Conservation (phyloP, 2,329 filamentous ascomycete species). For the Coniochaeta sp. region DNA sequence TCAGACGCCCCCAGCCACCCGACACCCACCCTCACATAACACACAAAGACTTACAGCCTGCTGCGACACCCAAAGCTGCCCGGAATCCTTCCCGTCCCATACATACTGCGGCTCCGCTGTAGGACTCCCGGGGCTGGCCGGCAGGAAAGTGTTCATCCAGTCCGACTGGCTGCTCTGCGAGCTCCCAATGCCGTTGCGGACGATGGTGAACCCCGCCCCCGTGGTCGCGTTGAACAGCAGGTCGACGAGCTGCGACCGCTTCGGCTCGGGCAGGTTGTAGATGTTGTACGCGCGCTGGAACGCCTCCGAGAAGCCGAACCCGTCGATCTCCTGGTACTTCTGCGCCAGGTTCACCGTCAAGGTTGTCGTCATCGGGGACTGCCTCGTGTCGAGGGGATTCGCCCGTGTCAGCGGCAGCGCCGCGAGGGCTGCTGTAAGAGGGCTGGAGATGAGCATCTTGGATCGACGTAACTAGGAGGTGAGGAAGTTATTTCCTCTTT, state of each 20-base stretch:
- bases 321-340: slow-evolving; percentile 30
- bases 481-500: not conserved
- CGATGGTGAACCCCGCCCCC: slow-evolving; percentile 26
- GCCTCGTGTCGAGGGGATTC: not conserved
- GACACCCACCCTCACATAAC: not conserved
- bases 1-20: not conserved
- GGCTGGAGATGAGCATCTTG: not conserved
- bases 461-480: not conserved
- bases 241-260: slow-evolving; percentile 25
- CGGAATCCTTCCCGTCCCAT: slow-evolving; percentile 25
- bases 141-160: slow-evolving; percentile 25
- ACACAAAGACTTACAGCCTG: slow-evolving; percentile 19
- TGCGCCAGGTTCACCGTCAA: slow-evolving; percentile 12
- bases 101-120: slow-evolving; percentile 18
- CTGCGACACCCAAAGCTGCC: slow-evolving; percentile 34
- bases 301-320: slow-evolving; percentile 30
- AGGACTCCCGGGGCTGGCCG: slow-evolving; percentile 21
- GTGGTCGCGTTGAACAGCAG: slow-evolving; percentile 28
- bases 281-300: slow-evolving; percentile 31
- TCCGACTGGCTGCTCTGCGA: slow-evolving; percentile 25
- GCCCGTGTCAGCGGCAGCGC: not conserved
- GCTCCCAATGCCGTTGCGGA: slow-evolving; percentile 33
- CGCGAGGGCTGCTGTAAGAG: not conserved
- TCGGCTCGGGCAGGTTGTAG: slow-evolving; percentile 19
- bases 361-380: not conserved